Percentiles rank a stretch among this genome's conserved stretches.
These are phyloP conservation scores for Apiotrichum montevideense DNA, from an alignment of 1,284 basidiomycete genomes.

Conservation along the genomic window DNA sequence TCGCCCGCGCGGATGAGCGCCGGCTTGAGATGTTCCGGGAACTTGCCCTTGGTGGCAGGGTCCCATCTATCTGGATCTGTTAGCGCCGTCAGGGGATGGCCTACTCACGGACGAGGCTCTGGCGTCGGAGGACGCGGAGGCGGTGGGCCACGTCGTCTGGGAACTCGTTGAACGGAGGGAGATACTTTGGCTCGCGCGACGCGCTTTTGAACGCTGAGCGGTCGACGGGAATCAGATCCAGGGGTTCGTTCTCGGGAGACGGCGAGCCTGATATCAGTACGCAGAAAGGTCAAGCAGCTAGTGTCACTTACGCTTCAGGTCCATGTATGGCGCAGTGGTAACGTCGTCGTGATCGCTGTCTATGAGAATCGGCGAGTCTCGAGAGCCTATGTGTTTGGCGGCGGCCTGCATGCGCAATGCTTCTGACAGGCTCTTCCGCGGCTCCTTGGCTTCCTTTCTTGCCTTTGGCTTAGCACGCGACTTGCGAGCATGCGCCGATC, in stretches of 20 bases:
- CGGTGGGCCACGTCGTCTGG: slow-evolving; percentile 23
- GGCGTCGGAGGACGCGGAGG: slow-evolving; percentile 20
- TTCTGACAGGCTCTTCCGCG: slow-evolving; percentile 12
- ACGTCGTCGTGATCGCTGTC: slow-evolving; percentile 16
- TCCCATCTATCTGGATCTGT: slow-evolving; percentile 27
- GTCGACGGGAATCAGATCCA: slow-evolving; percentile 17
- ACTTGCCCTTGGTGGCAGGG: slow-evolving; percentile 65
- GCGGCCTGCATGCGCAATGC: slow-evolving; percentile 3
- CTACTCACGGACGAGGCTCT: slow-evolving; percentile 24
- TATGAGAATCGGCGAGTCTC: slow-evolving; percentile 11
- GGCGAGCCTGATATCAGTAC: slow-evolving; percentile 10
- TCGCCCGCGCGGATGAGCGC: slow-evolving; percentile 64
- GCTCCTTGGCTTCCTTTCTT: slow-evolving; percentile 15
- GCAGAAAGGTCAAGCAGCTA: background rate
- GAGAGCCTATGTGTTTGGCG: background rate
- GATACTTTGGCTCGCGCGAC: slow-evolving; percentile 27
- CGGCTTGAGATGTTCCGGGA: slow-evolving; percentile 74
- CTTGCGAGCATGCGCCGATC: slow-evolving; percentile 8
- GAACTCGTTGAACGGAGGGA: slow-evolving; percentile 32
- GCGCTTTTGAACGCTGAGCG: slow-evolving; percentile 26
- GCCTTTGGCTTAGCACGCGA: slow-evolving; percentile 8
- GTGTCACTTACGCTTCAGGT: background rate
- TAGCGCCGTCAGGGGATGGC: too few species aligned
- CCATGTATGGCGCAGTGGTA: background rate
- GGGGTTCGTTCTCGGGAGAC: slow-evolving; percentile 4